Base-by-base conservation (phyloP, 1,284 basidiomycete genomes). In the Irpex sp. region DNA sequence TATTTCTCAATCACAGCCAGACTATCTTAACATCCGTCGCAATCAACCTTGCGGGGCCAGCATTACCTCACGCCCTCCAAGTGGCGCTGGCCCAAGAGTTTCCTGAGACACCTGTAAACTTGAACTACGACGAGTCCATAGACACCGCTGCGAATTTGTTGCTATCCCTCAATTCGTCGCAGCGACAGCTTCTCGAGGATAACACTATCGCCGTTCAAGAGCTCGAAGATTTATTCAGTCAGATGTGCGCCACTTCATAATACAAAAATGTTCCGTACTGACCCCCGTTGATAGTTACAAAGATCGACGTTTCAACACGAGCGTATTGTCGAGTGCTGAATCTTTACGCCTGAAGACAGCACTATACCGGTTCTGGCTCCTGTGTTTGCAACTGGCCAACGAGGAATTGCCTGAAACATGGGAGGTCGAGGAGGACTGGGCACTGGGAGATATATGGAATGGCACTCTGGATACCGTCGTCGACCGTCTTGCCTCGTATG, bases 161-260 rank as follows among this genome's bases (percentile, higher is more conserved):
- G 38, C 2, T 15, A 40, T 40, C 38, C 38, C 38, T 31, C 19
- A 38, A 36, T 37, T 37, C 34, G 63, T 58, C 9, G 64, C 65
- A 44, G 56, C 48, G 17, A 21, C 36, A 1, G 49, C 38, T 19
- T 31, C 64, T 79, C 17, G 65, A 67, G 4, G 8, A 54, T 1
- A 68, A 72, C 58, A 72, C 72, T 5, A 17, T 62, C 0, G 64
- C 72, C 4, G 68, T 75, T 9, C 62, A 19, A 6, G 60, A 60
- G 5, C 54, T 79, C 2, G 77, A 78, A 60, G 67, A 71, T 2
- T 56, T 77, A 4, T 80, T 76, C 61, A 80, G 79, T 60, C 67
- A 72, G 64, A 76, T 75, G 79, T 78, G 64, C 57, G 38, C 15
- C 15, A 15, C 38, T 9, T 3, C 21, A 26, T 26, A 26, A 3